These are phyloP conservation scores for Phaffia australis DNA, from an alignment of 768 basidiomycete genomes.

Conservation along the genomic window DNA sequence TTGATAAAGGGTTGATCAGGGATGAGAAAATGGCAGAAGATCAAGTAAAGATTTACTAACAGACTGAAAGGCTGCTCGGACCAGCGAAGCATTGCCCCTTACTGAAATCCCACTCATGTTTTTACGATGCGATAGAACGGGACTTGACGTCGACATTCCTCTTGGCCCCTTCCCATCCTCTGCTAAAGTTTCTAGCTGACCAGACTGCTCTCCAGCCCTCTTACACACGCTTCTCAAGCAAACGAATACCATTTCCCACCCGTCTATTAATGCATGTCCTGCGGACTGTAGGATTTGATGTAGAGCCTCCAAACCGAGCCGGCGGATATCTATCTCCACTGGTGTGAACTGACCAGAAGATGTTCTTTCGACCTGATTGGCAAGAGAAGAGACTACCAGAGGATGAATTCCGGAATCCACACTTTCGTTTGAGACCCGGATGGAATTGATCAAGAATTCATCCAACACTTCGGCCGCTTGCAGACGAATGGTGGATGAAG, in stretches of 20 bases:
- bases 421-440: conserved; percentile 41
- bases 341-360: conserved; percentile 29
- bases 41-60: not conserved
- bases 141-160: not conserved
- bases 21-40: not conserved
- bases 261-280: conserved; percentile 79
- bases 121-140: not conserved
- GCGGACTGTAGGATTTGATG: conserved; percentile 83
- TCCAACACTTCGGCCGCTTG: conserved; percentile 83
- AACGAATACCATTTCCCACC: conserved; percentile 87
- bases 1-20: not conserved
- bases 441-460: conserved; percentile 63
- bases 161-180: not conserved
- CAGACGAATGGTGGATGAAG: conserved; percentile 62
- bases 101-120: not conserved
- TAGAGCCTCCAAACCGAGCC: conserved; percentile 79
- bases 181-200: not conserved
- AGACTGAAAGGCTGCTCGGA: conserved; percentile 19
- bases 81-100: conserved; percentile 11
- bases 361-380: conserved; percentile 53
- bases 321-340: conserved; percentile 60
- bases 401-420: conserved; percentile 62
- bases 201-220: not conserved
- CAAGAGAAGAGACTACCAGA: conserved; percentile 73
- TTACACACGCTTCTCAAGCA: conserved; percentile 79